Conservation (phyloP, 139 green algal genomes). For the Spirogloea muscicola region DNA sequence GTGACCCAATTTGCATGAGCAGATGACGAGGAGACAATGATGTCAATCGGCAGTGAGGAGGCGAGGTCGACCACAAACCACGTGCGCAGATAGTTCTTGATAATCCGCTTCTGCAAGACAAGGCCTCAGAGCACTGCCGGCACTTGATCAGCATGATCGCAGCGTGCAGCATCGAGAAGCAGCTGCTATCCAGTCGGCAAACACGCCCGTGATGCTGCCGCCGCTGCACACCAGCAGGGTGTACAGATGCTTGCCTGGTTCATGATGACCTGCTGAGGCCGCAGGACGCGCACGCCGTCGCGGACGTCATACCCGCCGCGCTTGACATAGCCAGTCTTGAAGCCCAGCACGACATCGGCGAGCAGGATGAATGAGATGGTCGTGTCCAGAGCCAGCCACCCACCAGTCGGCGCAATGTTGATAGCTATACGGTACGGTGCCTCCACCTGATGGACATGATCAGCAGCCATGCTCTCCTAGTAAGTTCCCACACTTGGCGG, state of each 20-base stretch:
- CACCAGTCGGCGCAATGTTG: not conserved
- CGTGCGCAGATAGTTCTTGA: not conserved
- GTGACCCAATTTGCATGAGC: not conserved
- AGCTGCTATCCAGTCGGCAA: no score
- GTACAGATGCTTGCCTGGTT: no score
- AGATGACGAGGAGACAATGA: not conserved
- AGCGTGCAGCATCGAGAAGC: no score
- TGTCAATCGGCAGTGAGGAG: conserved; percentile 1
- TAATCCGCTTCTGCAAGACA: not conserved
- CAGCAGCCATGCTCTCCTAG: no score
- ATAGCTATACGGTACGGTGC: not conserved
- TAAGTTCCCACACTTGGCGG: not conserved
- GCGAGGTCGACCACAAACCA: not conserved
- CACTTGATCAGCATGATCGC: no score
- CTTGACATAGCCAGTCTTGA: not conserved
- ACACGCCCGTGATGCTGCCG: no score
- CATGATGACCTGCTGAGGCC: conserved; percentile 5
- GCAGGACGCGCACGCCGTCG: conserved; percentile 1
- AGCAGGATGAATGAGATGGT: not conserved
- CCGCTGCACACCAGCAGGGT: no score
- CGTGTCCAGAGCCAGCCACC: not conserved
- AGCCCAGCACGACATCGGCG: not conserved
- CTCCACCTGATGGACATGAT: conserved; percentile 2
- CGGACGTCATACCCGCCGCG: no score
- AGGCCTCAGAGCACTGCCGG: no score